Percentiles rank a stretch among this genome's conserved stretches.
Evolutionary conservation across 331 rosid genomes (phyloP).

Genomic region (Phaseolus coccineus): DNA sequence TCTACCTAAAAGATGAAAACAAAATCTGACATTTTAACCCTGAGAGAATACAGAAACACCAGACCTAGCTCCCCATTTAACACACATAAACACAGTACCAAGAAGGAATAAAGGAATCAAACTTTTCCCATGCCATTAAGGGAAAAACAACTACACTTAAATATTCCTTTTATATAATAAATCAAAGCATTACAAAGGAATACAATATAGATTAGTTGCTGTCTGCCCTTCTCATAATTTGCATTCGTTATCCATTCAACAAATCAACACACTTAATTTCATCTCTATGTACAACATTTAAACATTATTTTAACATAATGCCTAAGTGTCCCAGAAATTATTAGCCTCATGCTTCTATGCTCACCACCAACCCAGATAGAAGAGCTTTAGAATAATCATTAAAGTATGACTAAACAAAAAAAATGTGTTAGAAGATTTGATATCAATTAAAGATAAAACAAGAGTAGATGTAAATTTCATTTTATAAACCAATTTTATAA

Average conservation of each 20-base stretch:
- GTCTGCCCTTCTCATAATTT: background rate
- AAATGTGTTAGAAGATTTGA: no score
- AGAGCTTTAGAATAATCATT: slow-evolving; percentile 31
- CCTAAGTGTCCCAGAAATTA: slow-evolving; percentile 36
- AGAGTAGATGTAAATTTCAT: no score
- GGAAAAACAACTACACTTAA: background rate
- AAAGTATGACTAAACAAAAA: background rate
- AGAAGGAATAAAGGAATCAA: slow-evolving; percentile 7
- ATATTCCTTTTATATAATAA: background rate
- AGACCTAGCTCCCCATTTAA: background rate
- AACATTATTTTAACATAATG: background rate
- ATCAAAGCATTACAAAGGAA: background rate
- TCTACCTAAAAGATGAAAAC: slow-evolving; percentile 31
- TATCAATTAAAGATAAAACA: no score
- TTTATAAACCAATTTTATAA: no score
- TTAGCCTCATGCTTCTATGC: slow-evolving; percentile 38
- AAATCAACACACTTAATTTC: slow-evolving; percentile 8
- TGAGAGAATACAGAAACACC: slow-evolving; percentile 8
- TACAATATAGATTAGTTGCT: background rate
- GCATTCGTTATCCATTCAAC: slow-evolving; percentile 9
- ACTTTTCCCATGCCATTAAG: background rate
- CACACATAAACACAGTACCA: slow-evolving; percentile 7
- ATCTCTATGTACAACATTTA: slow-evolving; percentile 7
- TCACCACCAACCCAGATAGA: slow-evolving; percentile 42
- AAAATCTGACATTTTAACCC: slow-evolving; percentile 39